Base-by-base conservation (phyloP, 2,329 filamentous ascomycete species). In the Beauveria sp. region DNA sequence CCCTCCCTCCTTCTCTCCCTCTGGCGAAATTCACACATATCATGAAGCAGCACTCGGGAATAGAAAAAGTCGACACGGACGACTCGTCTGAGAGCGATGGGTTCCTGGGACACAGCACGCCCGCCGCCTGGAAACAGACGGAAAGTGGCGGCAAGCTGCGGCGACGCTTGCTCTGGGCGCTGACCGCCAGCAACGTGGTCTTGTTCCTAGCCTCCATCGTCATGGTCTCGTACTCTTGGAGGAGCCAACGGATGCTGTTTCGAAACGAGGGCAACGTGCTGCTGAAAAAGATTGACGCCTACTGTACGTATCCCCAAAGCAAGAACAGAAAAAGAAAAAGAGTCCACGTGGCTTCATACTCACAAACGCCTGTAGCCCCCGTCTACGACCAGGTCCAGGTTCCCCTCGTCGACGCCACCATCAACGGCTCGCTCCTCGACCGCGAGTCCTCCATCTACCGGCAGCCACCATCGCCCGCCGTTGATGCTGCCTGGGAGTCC, bases 401-500 rank as follows among this genome's bases (percentile, higher is more conserved):
- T 18, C 45, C 45, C 3, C 45, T 58, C 46, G 18, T 48, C 45
- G 55, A 50, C 20, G 7, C 5, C 6, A 40, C 16, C 31, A 42
- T 58, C 20, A 58, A 58, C 55, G 55, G 55, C 12, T 42, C 45
- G 16, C 55, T 58, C 20, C 55, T 58, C 14, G 20, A 58, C 55
- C 45, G 45, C 31, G 55, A 49, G 3, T 26, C 14, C 20, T 58
- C 55, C 31, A 53, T 57, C 26, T 62, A 50, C 48, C 54, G 61
- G 9, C 46, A 45, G 3, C 45, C 61, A 14, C 61, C 60, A 1
- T 62, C 60, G 0, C 46, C 46, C 18, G 53, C 16, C 1, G 60
- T 58, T 12, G 60, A 62, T 28, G 55, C 49, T 3, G 61, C 54
- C n/a, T 62, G 61, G 61, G 55, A 54, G 38, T 9, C 20, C 26